Base-by-base conservation (phyloP, 345 rosid genomes). In the Melastoma malabathricum region DNA sequence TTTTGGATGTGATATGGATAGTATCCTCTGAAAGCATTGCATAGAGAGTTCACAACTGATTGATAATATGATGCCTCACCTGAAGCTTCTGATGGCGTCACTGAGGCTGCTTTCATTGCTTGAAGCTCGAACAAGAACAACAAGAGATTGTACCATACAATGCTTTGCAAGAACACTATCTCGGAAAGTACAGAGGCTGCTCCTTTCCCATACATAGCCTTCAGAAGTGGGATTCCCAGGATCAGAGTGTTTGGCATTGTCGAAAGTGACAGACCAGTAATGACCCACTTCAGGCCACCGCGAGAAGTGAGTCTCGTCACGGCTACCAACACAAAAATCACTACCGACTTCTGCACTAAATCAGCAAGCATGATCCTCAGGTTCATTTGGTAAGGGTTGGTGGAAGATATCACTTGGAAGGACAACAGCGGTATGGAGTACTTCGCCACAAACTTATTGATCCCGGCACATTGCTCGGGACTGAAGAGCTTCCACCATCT, bases 401-500 rank as follows among this genome's bases (percentile, higher is more conserved):
- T 84, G 34, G 61, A 50, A 14, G 89, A 71, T 44, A 90, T 71
- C 43, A 86, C 75, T 52, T 84, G 86, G 71, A 90, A 86, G 14
- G 96, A 78, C 41, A 90, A 55, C 43, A 86, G 65, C 3, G 96
- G 98, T 43, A 90, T 71, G 2, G 94, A 82, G 51, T 84, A 80
- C 64, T 90, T 86, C 3, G 96, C 84, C 10, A 86, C 98, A 44
- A 86, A 82, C 72, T 73, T 90, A 81, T 84, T 86, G 50, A 90
- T 86, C 50, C 96, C 98, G 39, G 79, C 69, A 62, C 94, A 86
- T 66, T 90, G 98, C 27, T 90, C 85, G 0, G 84, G 78, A 10
- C 92, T 73, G 47, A 90, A 86, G 39, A 90, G 66, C 48, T 70
- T 71, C 68, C 81, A 67, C 70, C 82, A 82, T 74, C 65, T 86